A percentile compares a stretch with the other conserved stretches of the same genome.
phyloP scores from a whole-genome alignment of 1,139 yeast genomes.

The Suhomyces guaymorum region DNA sequence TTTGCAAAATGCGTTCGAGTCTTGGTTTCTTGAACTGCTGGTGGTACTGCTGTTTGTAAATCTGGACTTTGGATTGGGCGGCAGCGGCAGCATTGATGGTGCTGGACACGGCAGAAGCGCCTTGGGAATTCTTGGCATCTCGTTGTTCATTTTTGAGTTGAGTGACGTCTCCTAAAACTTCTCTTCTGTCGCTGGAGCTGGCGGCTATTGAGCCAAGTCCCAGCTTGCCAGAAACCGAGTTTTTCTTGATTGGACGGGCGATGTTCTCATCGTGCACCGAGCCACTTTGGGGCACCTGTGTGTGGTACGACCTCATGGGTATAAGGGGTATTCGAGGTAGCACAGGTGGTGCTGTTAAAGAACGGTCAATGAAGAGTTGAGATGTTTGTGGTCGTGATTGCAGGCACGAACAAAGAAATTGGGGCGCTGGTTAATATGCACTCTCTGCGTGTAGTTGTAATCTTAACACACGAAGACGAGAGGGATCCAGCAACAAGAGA shows the following conservation, averaged over 20 bases:
- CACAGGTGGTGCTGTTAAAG: not conserved
- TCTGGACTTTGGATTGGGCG: conserved; percentile 22
- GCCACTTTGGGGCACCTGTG: conserved; percentile 7
- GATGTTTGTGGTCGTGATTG: conserved; percentile 6
- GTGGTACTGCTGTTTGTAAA: conserved; percentile 22
- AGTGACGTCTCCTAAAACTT: conserved; percentile 36
- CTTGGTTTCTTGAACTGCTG: conserved; percentile 28
- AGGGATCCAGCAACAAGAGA: not conserved
- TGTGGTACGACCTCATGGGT: conserved; percentile 11
- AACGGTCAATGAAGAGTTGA: not conserved
- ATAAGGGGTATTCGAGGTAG: not conserved
- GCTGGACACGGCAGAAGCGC: too few relatives aligned
- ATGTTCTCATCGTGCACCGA: conserved; percentile 12
- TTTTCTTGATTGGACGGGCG: conserved; percentile 7
- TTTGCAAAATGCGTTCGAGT: conserved; percentile 19
- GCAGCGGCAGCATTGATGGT: conserved; percentile 11
- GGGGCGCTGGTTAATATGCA: conserved; percentile 10
- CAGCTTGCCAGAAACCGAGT: conserved; percentile 3
- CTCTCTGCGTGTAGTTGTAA: conserved; percentile 13
- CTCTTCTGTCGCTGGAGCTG: conserved; percentile 19
- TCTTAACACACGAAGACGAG: conserved; percentile 9
- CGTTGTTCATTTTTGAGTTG: conserved; percentile 17
- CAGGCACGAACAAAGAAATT: conserved; percentile 1
- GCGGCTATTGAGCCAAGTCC: conserved; percentile 1
- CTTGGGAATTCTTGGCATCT: too few relatives aligned